Evolutionary conservation across 2,329 filamentous ascomycete species (phyloP), one percentile per base, ranked within the genome.

Genomic region (Cladorrhinum sp.): DNA sequence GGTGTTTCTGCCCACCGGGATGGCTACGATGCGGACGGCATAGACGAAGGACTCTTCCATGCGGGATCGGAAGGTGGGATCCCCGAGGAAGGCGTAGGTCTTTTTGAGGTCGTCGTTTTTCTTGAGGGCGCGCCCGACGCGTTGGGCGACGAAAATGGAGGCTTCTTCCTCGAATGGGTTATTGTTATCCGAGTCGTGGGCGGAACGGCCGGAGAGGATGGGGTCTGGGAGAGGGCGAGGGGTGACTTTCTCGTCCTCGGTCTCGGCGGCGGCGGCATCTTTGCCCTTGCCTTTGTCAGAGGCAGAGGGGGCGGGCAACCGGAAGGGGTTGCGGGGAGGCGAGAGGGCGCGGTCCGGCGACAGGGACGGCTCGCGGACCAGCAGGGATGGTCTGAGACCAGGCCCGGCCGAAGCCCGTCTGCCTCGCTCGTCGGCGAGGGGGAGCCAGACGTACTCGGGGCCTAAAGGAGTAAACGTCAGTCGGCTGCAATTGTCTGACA

Each of bases 1-100:
- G 6, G 50, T 23, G 21, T 56, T 24, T 16, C 54, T 46, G 23
- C 21, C 39, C 24, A 51, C 48, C 6, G 60, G 57, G 36, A 64
- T 53, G 55, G 62, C 67, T 9, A 71, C 36, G 10, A 69, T 30
- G 20, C 67, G 65, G 14, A 71, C 68, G 26, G 63, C 54, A 61
- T 68, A 70, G 42, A 70, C 50, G 33, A 56, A 66, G 2, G 68
- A 68, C 33, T 63, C 54, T 10, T 59, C 42, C 21, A 58, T 58
- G 30, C 65, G 65, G 36, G 28, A 58, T 21, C 26, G 14, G 50
- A 67, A 63, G 20, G 18, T 42, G 10, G 54, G 61, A 18, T 64
- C 55, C 14, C 51, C 8, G 39, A 56, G 36, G 30, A 61, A 59
- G 21, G 49, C 10, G 57, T 55, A 62, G 8, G 46, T 39, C n/a